Evolutionary conservation across 768 basidiomycete species (phyloP), one percentile per base, ranked within the genome.

Genomic region (Mycena polygramma): DNA sequence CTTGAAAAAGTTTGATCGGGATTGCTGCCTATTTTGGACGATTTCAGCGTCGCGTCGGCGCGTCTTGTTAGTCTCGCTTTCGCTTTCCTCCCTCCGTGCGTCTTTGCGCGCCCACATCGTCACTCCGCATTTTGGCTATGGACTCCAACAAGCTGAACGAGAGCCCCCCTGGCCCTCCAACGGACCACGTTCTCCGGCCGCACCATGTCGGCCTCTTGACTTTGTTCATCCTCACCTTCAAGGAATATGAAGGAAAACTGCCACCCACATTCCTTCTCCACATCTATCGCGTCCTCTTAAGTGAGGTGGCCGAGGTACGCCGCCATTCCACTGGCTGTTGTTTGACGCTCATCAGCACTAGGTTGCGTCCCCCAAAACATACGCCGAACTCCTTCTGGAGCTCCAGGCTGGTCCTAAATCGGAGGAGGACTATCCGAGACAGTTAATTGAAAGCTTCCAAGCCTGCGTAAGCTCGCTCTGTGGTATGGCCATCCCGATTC

Each of bases 131-230:
- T 30, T 30, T 30, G 30, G 30, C 30, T 30, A 30, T 30, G 30
- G 30, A 30, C 30, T 30, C 30, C 30, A 30, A 30, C 30, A 30
- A 30, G 30, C 30, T 30, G 30, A 30, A 30, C 30, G 30, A 30
- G 30, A 30, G 30, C 30, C 30, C 30, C 30, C 30, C 30, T 30
- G 84, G 85, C 80, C 89, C 91, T 10, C 90, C 91, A 1, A 86
- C 87, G 9, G 87, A 89, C 60, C 91, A 93, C 79, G 84, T 89
- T 65, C 84, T 95, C 36, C 85, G 90, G 63, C 93, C 94, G 1
- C 94, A 95, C 74, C 94, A 96, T 77, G 83, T 95, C 59, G 86
- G 87, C 57, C 81, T 95, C 19, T 82, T 95, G 39, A 86, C 87
- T 41, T 81, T 94, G 30, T 82, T 94, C 43, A 82, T 90, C 68